Base-by-base conservation (phyloP, 2,329 filamentous ascomycete genomes). In the Chrysoporthe austroafricana region DNA sequence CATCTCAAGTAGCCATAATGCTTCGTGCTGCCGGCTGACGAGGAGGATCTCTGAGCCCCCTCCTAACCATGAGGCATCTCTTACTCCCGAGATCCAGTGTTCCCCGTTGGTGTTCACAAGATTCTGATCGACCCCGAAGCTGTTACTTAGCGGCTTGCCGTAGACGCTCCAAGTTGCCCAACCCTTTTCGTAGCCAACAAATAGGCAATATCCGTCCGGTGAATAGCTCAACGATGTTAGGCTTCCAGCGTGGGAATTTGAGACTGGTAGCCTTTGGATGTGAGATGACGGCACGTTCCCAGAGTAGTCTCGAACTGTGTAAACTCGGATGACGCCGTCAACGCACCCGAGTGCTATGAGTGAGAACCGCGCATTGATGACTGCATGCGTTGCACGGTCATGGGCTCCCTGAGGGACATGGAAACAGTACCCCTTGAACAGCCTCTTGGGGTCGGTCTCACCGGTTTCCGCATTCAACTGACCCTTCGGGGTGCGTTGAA, bases 121-220 rank as follows among this genome's bases (percentile, higher is more conserved):
- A 2, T 81, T 79, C 36, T 83, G 82, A 73, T 97, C 92, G 14
- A 87, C 84, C 7, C 86, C 84, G 76, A 98, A 98, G 75, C 93
- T 97, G 73, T 89, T 93, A 66, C 91, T 94, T 16, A 94, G 90
- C 2, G 91, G 86, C 78, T 97, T 97, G 44, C 96, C 96, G 78
- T 97, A 99, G 48, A 98, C 96, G 77, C 95, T 98, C 95, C 95
- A 99, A 59, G 90, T 95, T 4, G 92, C 91, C 96, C 96, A 99
- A 0, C 96, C 96, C 68, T 90, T 89, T 74, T 96, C 90, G 75
- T 95, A 98, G 1, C 95, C 96, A 56, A 91, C 94, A 78, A 99
- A 97, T 9, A 99, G 85, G 77, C 94, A 97, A 77, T 98, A 97
- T 21, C 96, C 96, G 77, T 99, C 96, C 0, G 95, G 94, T 1